A percentile compares a stretch with the other conserved stretches of the same genome.
phyloP scores from a whole-genome alignment of 768 basidiomycete genomes.

The Mycena latifolia region DNA sequence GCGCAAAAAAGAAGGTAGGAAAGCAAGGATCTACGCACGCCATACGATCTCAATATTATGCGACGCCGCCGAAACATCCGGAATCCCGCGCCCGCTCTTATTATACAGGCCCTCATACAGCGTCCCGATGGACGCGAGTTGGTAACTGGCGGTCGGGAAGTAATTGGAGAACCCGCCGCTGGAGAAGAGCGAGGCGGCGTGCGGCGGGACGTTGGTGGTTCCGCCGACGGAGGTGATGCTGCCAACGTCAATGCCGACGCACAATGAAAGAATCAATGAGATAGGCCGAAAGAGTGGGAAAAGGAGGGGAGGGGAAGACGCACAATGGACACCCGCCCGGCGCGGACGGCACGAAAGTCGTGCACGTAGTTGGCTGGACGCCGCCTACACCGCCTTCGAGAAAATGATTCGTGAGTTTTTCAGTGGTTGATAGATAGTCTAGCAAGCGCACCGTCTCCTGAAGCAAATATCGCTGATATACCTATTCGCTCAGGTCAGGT shows the following conservation, averaged over 20 bases:
- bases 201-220: slow-evolving; percentile 54
- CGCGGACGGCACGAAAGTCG: slow-evolving; percentile 47
- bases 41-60: slow-evolving; percentile 48
- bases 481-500: neutral
- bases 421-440: slow-evolving; percentile 20
- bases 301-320: slow-evolving; percentile 4
- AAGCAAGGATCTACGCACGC: neutral
- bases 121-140: slow-evolving; percentile 32
- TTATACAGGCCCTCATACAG: slow-evolving; percentile 47
- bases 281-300: slow-evolving; percentile 42
- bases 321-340: slow-evolving; percentile 51
- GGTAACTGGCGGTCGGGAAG: slow-evolving; percentile 39
- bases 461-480: slow-evolving; percentile 52
- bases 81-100: slow-evolving; percentile 25
- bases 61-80: slow-evolving; percentile 36
- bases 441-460: slow-evolving; percentile 1
- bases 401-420: slow-evolving; percentile 13
- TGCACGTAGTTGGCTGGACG: slow-evolving; percentile 46
- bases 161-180: slow-evolving; percentile 45
- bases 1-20: neutral
- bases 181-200: slow-evolving; percentile 28
- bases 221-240: slow-evolving; percentile 61
- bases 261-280: too few relatives aligned
- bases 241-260: slow-evolving; percentile 36
- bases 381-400: slow-evolving; percentile 28